phyloP scores from a whole-genome alignment of 345 rosid genomes.

The Erodium maritimum region DNA sequence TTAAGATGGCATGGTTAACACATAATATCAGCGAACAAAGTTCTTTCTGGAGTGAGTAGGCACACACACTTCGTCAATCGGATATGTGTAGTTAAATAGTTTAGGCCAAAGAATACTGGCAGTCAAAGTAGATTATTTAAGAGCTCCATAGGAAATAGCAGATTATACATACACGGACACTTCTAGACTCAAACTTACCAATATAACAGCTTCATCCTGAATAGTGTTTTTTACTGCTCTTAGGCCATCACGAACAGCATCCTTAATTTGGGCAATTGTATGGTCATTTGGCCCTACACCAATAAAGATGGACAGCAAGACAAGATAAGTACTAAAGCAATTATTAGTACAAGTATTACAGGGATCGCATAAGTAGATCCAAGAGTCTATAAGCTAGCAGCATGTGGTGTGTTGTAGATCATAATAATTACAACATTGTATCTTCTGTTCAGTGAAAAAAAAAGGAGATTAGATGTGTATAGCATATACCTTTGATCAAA shows the following conservation, averaged over 20 bases:
- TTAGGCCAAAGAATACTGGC: neutral
- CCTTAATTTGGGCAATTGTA: conserved; percentile 96
- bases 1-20: neutral
- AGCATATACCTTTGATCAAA: conserved; percentile 65
- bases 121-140: neutral
- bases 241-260: conserved; percentile 92
- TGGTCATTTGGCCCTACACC: conserved; percentile 88
- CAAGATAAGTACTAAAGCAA: neutral
- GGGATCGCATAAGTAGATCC: no score
- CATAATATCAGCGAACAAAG: neutral
- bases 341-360: no score
- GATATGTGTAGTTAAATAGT: neutral
- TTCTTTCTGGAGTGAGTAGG: neutral
- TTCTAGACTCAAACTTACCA: conserved; percentile 37
- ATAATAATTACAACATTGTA: no score
- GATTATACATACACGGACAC: neutral
- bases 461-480: neutral
- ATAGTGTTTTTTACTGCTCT: conserved; percentile 92
- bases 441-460: neutral
- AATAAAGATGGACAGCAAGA: conserved; percentile 2
- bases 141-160: neutral
- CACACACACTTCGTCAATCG: neutral
- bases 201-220: conserved; percentile 81
- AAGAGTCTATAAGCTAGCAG: no score
- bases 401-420: neutral